phyloP scores from a whole-genome alignment of 768 basidiomycete genomes.

The Podaxis sp. region DNA sequence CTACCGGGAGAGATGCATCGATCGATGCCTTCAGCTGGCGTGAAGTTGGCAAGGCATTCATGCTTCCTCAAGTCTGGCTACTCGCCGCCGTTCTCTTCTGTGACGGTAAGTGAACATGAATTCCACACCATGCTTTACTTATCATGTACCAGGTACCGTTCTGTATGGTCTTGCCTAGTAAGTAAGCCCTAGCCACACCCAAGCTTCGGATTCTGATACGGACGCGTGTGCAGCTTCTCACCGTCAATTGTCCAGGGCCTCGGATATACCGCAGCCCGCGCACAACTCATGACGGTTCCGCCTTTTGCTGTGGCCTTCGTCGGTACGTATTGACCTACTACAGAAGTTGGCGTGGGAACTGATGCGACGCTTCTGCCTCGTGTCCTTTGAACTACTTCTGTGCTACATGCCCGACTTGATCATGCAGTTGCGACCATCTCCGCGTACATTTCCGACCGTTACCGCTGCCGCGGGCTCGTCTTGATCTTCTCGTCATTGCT shows the following conservation, averaged over 20 bases:
- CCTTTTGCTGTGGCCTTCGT: constrained; percentile 52
- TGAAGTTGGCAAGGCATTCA: constrained; percentile 49
- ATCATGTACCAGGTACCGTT: constrained; percentile 31
- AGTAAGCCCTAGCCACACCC: constrained; percentile 18
- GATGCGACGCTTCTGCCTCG: neutral
- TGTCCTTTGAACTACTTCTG: neutral
- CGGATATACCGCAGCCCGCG: constrained; percentile 50
- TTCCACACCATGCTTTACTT: neutral
- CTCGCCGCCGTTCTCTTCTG: constrained; percentile 51
- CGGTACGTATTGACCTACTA: constrained; percentile 29
- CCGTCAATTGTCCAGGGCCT: constrained; percentile 69
- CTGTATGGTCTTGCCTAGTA: constrained; percentile 51
- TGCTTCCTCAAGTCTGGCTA: constrained; percentile 54
- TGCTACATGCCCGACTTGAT: neutral
- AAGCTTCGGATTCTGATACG: neutral
- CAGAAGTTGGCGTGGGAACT: neutral
- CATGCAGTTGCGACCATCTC: constrained; percentile 30
- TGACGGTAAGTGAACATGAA: constrained; percentile 32
- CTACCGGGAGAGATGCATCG: constrained; percentile 29
- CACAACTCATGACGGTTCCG: constrained; percentile 63
- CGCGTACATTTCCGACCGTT: constrained; percentile 52
- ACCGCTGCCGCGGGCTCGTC: constrained; percentile 46
- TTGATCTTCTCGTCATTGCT: constrained; percentile 43
- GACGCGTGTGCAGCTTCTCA: constrained; percentile 46
- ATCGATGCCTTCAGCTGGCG: constrained; percentile 52